Conservation (phyloP, 495 filamentous ascomycete genomes). For the Margaritispora aquatica region DNA sequence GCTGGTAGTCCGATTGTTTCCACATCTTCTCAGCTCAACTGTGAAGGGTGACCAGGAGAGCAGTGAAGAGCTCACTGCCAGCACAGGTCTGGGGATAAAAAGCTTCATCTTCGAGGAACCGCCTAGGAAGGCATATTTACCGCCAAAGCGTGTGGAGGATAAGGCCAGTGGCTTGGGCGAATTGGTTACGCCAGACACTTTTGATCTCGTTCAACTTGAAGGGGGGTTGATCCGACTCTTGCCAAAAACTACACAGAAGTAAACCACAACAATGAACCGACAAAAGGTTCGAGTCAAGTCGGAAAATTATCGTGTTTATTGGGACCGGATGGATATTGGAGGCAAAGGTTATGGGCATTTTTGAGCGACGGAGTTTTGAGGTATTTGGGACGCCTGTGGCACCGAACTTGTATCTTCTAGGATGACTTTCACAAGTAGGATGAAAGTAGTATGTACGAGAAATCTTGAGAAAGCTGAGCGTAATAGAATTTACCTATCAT, state of each 20-base stretch:
- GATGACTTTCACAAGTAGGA: no score
- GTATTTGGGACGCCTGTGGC: not conserved
- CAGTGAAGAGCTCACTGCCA: not conserved
- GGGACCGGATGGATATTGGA: no score
- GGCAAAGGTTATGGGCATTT: not conserved
- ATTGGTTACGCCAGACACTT: not conserved
- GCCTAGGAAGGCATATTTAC: not conserved
- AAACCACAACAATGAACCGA: no score
- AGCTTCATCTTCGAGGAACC: not conserved
- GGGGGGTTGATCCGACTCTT: not conserved
- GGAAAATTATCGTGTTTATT: no score
- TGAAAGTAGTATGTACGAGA: no score
- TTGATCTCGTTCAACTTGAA: not conserved
- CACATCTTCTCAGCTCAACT: not conserved
- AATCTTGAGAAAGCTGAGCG: no score
- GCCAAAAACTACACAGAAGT: not conserved
- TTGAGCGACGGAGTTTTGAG: not conserved
- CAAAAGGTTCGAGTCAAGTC: no score
- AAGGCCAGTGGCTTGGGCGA: not conserved
- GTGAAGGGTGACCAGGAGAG: not conserved
- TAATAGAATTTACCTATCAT: no score
- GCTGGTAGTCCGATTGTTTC: slow-evolving; percentile 34
- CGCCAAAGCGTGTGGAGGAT: not conserved
- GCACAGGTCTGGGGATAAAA: not conserved
- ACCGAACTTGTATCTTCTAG: not conserved